Evolutionary conservation across 208 protist species (phyloP), one percentile per base, ranked within the genome.

Genomic region (Trypanosomatidae sp.): DNA sequence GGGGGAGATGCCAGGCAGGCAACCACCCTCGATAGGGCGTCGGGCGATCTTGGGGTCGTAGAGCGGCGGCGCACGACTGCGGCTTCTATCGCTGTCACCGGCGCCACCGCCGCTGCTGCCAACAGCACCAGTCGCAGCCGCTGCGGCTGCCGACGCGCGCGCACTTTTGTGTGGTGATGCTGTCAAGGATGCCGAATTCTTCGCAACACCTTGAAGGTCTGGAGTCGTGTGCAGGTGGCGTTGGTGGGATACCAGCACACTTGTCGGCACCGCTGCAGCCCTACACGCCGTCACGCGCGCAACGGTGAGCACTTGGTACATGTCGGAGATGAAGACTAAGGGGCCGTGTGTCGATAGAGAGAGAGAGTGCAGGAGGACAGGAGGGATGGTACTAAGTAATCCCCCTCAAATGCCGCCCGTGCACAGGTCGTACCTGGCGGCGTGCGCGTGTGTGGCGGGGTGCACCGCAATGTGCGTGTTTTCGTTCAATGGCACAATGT

Each of bases 1-100:
- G 17, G 70, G 74, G n/a, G 71, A 78, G 52, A 79, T 55, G 49
- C 73, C 76, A 3, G 74, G 53, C 6, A 59, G 55, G 76, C 60
- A 59, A 13, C 70, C 66, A 33, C 65, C 28, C 13, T 69, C 62
- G 19, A 79, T 52, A 28, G 4, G 36, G 30, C 62, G 59, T 13
- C 55, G 55, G 9, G 22, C 15, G 1, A 50, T 4, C 28, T 46
- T 55, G 28, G 75, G 69, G 52, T 79, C 64, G 64, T 79, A 71
- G 25, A 74, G 62, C 9, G 75, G 75, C n/a, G 69, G 75, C 13
- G 62, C 53, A 6, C 69, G 33, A 52, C 39, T 19, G 50, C 68
- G 43, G 46, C 49, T 36, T 15, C 46, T 33, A 69, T 46, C 33
- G 49, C 49, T 41, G 66, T 39, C 66, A 28, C n/a, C 28, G 22